These are phyloP conservation scores for Didymella segeticola DNA, from an alignment of 2,329 filamentous ascomycete species.

Conservation along the genomic window DNA sequence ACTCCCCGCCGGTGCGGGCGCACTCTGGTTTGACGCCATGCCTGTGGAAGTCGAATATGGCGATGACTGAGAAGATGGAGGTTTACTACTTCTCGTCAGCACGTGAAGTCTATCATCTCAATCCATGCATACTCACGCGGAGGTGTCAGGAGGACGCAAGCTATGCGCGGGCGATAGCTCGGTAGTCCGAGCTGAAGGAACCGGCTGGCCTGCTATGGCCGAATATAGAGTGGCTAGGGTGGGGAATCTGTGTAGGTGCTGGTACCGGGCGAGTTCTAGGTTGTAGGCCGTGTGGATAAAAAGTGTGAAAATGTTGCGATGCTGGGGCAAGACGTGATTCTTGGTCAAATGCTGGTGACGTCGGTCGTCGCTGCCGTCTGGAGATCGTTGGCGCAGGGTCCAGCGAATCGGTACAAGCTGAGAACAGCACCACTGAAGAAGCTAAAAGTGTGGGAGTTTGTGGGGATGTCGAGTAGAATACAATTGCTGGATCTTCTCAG, in stretches of 20 bases:
- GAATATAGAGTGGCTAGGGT: slow-evolving; percentile 15
- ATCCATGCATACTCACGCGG: slow-evolving; percentile 21
- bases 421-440: background rate
- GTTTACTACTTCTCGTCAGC: slow-evolving; percentile 13
- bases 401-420: slow-evolving; percentile 22
- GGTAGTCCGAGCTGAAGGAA: slow-evolving; percentile 32
- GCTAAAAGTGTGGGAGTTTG: background rate
- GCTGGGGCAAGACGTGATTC: slow-evolving; percentile 29
- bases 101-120: background rate
- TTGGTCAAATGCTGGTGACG: slow-evolving; percentile 37
- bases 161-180: slow-evolving; percentile 21
- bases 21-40: slow-evolving; percentile 30
- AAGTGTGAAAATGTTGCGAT: slow-evolving; percentile 10
- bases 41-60: slow-evolving; percentile 10
- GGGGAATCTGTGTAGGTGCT: background rate
- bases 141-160: slow-evolving; percentile 19
- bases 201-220: slow-evolving; percentile 25
- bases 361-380: slow-evolving; percentile 24
- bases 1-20: slow-evolving; percentile 10
- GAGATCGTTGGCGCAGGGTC: slow-evolving; percentile 30
- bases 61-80: slow-evolving; percentile 5
- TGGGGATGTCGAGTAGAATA: background rate
- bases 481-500: background rate
- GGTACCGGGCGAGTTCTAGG: background rate
- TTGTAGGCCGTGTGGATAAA: background rate